Percentiles rank a stretch among this genome's conserved stretches.
Conservation (phyloP, 345 rosid species). For the Populus simonii region DNA sequence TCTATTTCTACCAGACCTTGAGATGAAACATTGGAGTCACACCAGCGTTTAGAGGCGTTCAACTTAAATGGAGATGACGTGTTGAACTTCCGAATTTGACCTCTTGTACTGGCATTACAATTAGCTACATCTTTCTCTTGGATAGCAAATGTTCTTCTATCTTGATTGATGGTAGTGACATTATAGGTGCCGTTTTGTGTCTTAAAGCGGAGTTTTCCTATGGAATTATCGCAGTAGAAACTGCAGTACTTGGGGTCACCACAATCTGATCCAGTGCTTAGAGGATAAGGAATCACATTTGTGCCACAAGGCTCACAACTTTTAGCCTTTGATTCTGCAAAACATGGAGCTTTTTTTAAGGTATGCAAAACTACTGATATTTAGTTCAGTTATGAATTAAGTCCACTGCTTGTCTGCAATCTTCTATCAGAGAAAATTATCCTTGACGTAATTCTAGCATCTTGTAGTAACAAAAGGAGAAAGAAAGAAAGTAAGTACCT, state of each 20-base stretch:
- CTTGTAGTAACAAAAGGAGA: neutral
- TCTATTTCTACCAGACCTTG: slow-evolving; percentile 35
- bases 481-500: slow-evolving; percentile 33
- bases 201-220: slow-evolving; percentile 44
- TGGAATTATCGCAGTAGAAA: slow-evolving; percentile 46
- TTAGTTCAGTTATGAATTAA: neutral
- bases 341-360: neutral
- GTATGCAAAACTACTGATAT: neutral
- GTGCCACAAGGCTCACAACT: slow-evolving; percentile 50
- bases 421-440: neutral
- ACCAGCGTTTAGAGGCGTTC: neutral
- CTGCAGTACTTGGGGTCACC: slow-evolving; percentile 54
- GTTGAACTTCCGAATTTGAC: slow-evolving; percentile 11
- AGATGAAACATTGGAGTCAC: neutral
- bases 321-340: slow-evolving; percentile 45
- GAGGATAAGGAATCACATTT: slow-evolving; percentile 55
- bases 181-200: slow-evolving; percentile 26
- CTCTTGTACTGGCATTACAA: slow-evolving; percentile 17
- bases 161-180: slow-evolving; percentile 42
- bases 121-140: slow-evolving; percentile 8
- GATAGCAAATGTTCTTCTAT: slow-evolving; percentile 8
- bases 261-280: slow-evolving; percentile 54
- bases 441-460: no score
- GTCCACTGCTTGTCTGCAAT: neutral
- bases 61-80: slow-evolving; percentile 35